phyloP scores from a whole-genome alignment of 2,329 filamentous ascomycete species.

The Trichoderma guizhouense region DNA sequence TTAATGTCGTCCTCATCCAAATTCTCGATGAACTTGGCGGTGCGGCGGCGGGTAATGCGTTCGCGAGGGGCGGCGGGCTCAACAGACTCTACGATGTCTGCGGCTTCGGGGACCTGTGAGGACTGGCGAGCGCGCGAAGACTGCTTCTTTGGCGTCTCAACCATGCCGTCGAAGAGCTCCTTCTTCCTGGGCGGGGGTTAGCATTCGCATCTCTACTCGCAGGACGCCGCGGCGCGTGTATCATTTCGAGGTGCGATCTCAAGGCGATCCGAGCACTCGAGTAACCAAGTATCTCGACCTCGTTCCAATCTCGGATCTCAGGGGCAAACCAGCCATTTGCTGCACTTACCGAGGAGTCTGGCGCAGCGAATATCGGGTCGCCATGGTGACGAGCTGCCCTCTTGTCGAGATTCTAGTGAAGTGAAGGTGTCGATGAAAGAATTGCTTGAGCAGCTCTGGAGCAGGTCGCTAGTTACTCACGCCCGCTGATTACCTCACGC shows the following conservation, averaged over 20 bases:
- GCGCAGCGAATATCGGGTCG: constrained; percentile 30
- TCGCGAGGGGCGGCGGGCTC: constrained; percentile 37
- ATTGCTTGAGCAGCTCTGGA: not conserved
- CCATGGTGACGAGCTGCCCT: constrained; percentile 22
- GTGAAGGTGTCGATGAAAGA: not conserved
- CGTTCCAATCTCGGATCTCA: not conserved
- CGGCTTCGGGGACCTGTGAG: constrained; percentile 42
- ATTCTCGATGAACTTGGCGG: constrained; percentile 49
- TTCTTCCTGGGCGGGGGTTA: constrained; percentile 47
- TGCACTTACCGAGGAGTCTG: constrained; percentile 30
- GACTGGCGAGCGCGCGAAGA: constrained; percentile 46
- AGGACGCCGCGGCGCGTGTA: not conserved
- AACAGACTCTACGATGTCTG: constrained; percentile 49
- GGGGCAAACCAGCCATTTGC: not conserved
- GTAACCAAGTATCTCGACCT: not conserved
- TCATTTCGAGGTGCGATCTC: not conserved
- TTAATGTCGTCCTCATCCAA: constrained; percentile 35
- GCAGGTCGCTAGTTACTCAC: not conserved
- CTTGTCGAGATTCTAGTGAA: not conserved
- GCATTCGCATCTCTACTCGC: not conserved
- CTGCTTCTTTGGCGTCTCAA: constrained; percentile 52
- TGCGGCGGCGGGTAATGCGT: constrained; percentile 43
- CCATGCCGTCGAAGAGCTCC: constrained; percentile 59
- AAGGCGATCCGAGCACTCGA: not conserved
- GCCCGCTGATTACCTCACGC: not conserved